Percentiles rank a stretch among this genome's conserved stretches.
phyloP scores from a whole-genome alignment of 352 stramenopile genomes.

The Peronospora tabacina region DNA sequence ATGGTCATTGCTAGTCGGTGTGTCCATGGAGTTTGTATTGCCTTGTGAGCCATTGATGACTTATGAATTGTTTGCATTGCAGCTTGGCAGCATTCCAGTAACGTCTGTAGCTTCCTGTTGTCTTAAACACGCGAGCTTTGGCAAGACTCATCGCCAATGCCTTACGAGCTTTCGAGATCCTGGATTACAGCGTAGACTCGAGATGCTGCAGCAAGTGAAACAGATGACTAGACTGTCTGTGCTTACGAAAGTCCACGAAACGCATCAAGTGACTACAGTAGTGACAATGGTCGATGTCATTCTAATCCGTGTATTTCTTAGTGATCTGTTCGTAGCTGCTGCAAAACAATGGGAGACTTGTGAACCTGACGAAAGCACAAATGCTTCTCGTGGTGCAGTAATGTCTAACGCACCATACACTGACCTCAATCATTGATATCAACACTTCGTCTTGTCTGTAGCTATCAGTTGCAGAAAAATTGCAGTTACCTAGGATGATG shows the following conservation, averaged over 20 bases:
- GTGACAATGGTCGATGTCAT: slow-evolving; percentile 72
- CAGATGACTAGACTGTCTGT: slow-evolving; percentile 60
- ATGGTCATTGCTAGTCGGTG: slow-evolving; percentile 66
- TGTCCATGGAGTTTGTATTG: not conserved
- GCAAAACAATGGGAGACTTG: slow-evolving; percentile 59
- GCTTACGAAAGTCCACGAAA: slow-evolving; percentile 85
- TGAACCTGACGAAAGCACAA: slow-evolving; percentile 87
- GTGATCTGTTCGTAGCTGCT: slow-evolving; percentile 76
- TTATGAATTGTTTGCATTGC: slow-evolving; percentile 1
- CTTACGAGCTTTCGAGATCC: slow-evolving; percentile 70
- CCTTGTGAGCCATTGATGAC: slow-evolving; percentile 1
- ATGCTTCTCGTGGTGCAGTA: slow-evolving; percentile 74
- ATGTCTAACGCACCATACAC: not conserved
- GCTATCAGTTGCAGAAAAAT: slow-evolving; percentile 64
- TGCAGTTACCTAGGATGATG: slow-evolving; percentile 50
- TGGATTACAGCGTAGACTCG: slow-evolving; percentile 58
- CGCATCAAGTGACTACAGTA: slow-evolving; percentile 60
- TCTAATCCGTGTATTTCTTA: slow-evolving; percentile 85
- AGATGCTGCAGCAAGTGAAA: slow-evolving; percentile 71
- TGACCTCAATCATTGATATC: not conserved
- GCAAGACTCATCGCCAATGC: slow-evolving; percentile 86
- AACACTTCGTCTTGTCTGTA: slow-evolving; percentile 18
- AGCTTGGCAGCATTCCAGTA: slow-evolving; percentile 51
- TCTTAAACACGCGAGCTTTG: slow-evolving; percentile 88
- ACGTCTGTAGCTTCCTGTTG: slow-evolving; percentile 57